phyloP scores from a whole-genome alignment of 305 asterid species.

The Vinca major region DNA sequence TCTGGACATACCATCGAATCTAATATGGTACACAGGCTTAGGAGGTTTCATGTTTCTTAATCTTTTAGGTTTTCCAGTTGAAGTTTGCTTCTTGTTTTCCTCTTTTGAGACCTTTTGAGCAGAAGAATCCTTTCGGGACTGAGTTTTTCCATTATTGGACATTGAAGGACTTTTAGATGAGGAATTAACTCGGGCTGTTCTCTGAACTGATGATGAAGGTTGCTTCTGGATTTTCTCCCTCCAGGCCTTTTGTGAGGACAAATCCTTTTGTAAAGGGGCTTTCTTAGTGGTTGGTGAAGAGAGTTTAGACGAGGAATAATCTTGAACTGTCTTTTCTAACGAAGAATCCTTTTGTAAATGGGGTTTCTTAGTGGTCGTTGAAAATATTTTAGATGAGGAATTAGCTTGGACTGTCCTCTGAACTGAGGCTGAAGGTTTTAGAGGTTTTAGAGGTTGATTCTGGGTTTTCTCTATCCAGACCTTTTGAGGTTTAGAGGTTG shows the following conservation, averaged over 20 bases:
- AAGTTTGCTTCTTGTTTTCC: neutral
- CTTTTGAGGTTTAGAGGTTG: neutral
- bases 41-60: neutral
- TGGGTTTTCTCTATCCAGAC: too few species aligned
- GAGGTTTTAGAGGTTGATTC: too few species aligned
- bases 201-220: too few species aligned
- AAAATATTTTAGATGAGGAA: neutral
- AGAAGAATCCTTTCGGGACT: neutral
- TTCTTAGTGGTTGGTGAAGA: neutral
- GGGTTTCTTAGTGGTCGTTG: too few species aligned
- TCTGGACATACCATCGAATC: slow-evolving; percentile 7
- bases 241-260: too few species aligned
- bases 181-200: neutral
- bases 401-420: neutral
- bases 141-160: neutral
- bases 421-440: too few species aligned
- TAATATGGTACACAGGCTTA: slow-evolving; percentile 6
- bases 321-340: too few species aligned
- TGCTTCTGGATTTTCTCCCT: too few species aligned
- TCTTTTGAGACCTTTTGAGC: too few species aligned
- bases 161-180: neutral
- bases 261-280: neutral
- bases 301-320: neutral
- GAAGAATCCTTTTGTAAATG: too few species aligned
- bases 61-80: neutral